Conservation (phyloP, 495 filamentous ascomycete genomes). For the Arthonia radiata region DNA sequence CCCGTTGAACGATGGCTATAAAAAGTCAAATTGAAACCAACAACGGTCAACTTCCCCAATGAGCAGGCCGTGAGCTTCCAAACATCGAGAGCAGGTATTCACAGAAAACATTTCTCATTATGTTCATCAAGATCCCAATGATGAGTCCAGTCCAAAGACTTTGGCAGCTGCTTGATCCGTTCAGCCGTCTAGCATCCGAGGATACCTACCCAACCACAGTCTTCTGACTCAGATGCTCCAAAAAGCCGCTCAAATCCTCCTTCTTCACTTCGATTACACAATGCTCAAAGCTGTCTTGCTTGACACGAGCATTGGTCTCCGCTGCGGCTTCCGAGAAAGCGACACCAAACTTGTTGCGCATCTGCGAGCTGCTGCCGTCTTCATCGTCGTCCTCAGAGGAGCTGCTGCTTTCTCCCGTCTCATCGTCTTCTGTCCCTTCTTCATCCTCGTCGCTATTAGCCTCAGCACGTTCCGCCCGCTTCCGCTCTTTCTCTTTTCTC, state of each 20-base stretch:
- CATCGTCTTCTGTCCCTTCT: constrained; percentile 15
- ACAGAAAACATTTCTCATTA: too few species aligned
- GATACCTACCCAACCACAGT: constrained; percentile 62
- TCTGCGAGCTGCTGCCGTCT: constrained; percentile 39
- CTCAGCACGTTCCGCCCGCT: constrained; percentile 27
- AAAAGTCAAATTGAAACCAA: too few species aligned
- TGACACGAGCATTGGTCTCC: constrained; percentile 69
- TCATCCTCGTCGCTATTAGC: constrained; percentile 28
- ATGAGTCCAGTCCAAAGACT: too few species aligned
- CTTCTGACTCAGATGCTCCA: constrained; percentile 80
- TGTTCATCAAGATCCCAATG: too few species aligned
- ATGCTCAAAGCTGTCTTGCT: constrained; percentile 92
- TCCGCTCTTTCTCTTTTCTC: too few species aligned
- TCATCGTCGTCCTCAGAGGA: constrained; percentile 27
- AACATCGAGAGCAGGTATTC: too few species aligned
- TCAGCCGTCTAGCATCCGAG: too few species aligned
- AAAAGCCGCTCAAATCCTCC: constrained; percentile 75
- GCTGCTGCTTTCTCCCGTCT: constrained; percentile 19
- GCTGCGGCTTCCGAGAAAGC: constrained; percentile 89
- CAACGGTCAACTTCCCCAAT: too few species aligned
- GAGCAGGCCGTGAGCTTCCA: too few species aligned
- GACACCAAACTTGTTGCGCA: constrained; percentile 70
- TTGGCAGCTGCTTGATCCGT: too few species aligned
- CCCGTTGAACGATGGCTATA: too few species aligned
- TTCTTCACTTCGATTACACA: constrained; percentile 92